phyloP scores from a whole-genome alignment of 345 rosid species.

The Psidium guajava region DNA sequence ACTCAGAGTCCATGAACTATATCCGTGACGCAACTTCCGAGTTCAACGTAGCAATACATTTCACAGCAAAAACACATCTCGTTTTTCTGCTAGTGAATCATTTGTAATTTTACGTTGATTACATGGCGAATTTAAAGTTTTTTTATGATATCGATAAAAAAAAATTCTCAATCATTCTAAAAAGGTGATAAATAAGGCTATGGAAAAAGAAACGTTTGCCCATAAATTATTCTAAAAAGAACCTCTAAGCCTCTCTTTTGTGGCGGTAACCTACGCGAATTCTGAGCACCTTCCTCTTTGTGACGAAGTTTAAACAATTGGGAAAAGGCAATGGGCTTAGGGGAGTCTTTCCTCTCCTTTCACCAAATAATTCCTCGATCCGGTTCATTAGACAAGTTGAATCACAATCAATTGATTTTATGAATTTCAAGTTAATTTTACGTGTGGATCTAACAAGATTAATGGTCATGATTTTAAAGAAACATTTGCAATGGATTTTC shows the following conservation, averaged over 20 bases:
- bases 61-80: too few species aligned
- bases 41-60: too few species aligned
- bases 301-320: not conserved
- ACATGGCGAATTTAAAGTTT: not conserved
- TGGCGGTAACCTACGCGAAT: not conserved
- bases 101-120: not conserved
- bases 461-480: not conserved
- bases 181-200: not conserved
- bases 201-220: not conserved
- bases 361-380: not conserved
- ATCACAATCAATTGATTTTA: not conserved
- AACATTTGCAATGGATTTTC: not conserved
- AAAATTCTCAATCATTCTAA: not conserved
- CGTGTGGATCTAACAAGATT: not conserved
- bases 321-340: not conserved
- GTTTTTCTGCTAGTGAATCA: too few species aligned
- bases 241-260: not conserved
- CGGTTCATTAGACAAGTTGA: not conserved
- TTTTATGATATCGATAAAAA: not conserved
- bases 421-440: not conserved
- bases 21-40: too few species aligned
- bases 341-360: not conserved
- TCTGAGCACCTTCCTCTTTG: not conserved
- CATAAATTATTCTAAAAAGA: not conserved
- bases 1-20: too few species aligned